Percentiles rank a stretch among this genome's conserved stretches.
These are phyloP conservation scores for Ceratocystiopsis sp. DNA, from an alignment of 2,329 filamentous ascomycete species.

Conservation along the genomic window DNA sequence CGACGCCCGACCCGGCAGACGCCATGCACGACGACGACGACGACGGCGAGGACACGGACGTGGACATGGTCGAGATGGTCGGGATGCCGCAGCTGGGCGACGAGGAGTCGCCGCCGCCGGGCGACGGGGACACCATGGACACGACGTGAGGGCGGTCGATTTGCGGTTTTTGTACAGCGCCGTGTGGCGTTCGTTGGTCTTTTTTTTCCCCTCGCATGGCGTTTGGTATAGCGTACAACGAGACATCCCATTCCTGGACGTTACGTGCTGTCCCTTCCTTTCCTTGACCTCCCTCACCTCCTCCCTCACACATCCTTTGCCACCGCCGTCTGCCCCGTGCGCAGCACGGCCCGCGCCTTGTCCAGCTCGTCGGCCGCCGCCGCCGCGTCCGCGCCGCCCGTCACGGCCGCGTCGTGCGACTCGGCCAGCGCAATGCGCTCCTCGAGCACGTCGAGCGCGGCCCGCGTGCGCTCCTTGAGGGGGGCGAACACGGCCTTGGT, in stretches of 20 bases:
- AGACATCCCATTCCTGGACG: too few relatives aligned
- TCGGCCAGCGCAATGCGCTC: slow-evolving; percentile 53
- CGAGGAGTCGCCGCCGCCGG: slow-evolving; percentile 19
- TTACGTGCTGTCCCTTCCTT: too few relatives aligned
- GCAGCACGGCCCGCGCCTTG: slow-evolving; percentile 36
- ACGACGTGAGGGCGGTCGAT: slow-evolving; percentile 21
- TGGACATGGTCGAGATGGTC: slow-evolving; percentile 37
- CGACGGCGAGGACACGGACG: slow-evolving; percentile 19
- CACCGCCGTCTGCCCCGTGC: slow-evolving; percentile 27
- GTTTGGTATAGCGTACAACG: too few relatives aligned
- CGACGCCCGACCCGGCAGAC: neutral
- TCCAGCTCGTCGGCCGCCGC: slow-evolving; percentile 31
- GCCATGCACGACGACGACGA: too few relatives aligned
- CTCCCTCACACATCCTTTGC: slow-evolving; percentile 8
- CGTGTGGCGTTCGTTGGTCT: too few relatives aligned
- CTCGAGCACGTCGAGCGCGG: slow-evolving; percentile 57
- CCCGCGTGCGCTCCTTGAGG: slow-evolving; percentile 51
- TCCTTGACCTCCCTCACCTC: too few relatives aligned
- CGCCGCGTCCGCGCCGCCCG: slow-evolving; percentile 13
- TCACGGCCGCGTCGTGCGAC: slow-evolving; percentile 16
- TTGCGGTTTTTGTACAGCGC: neutral
- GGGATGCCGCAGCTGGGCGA: slow-evolving; percentile 9
- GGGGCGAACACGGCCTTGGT: slow-evolving; percentile 68
- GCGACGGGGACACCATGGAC: slow-evolving; percentile 48
- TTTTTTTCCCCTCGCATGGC: too few relatives aligned